phyloP scores from a whole-genome alignment of 176 grass and related monocot genomes.

The Phyllostachys edulis region DNA sequence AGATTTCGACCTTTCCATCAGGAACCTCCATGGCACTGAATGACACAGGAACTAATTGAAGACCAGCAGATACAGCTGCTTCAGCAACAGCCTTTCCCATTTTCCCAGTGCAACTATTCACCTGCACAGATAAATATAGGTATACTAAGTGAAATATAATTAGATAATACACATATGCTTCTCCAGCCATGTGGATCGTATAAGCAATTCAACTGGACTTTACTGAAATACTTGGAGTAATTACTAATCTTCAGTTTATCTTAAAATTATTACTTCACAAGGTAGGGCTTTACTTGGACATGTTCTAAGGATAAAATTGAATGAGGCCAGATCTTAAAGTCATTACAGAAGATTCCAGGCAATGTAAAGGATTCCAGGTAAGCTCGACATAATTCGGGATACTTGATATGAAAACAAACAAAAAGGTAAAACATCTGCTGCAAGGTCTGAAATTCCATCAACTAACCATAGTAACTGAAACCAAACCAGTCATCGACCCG shows the following conservation, averaged over 20 bases:
- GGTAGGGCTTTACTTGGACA: neutral
- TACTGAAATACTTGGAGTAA: conserved; percentile 13
- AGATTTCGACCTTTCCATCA: conserved; percentile 60
- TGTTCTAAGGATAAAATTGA: neutral
- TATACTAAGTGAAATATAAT: neutral
- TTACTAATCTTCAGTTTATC: neutral
- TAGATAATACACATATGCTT: neutral
- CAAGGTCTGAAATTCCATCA: neutral
- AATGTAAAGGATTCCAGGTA: neutral
- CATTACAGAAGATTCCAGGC: neutral
- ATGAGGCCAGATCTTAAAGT: neutral
- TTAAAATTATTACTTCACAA: neutral
- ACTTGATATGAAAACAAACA: neutral
- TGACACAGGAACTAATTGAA: conserved; percentile 78
- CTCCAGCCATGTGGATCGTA: conserved; percentile 5
- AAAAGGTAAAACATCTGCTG: neutral
- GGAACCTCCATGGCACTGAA: conserved; percentile 59
- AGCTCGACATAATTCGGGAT: too few relatives aligned
- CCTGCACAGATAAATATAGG: conserved; percentile 38
- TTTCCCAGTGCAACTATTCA: conserved; percentile 89
- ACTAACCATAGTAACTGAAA: conserved; percentile 4
- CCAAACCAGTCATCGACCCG: neutral
- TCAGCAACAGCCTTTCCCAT: conserved; percentile 83
- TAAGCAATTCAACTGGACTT: neutral
- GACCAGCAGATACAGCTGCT: conserved; percentile 71